Percentiles rank a stretch among this genome's conserved stretches.
Evolutionary conservation across 805 yeast genomes (phyloP).

Genomic region (Myxozyma sirexii): DNA sequence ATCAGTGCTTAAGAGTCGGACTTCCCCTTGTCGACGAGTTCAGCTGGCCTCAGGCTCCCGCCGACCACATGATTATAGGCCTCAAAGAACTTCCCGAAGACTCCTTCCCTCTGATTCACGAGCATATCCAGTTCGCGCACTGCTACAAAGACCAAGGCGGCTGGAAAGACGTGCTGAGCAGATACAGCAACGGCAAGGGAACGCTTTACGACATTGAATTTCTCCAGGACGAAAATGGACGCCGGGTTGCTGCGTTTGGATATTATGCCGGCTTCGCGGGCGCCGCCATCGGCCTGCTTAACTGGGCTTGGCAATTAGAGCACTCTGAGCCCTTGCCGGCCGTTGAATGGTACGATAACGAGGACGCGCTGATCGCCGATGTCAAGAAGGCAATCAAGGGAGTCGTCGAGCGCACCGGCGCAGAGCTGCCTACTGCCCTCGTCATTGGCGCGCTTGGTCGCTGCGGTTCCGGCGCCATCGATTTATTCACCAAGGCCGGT

Average conservation of each 20-base stretch:
- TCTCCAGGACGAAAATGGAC: slow-evolving; percentile 88
- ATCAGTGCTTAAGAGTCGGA: slow-evolving; percentile 55
- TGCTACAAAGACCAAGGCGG: slow-evolving; percentile 98
- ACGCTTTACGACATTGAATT: slow-evolving; percentile 91
- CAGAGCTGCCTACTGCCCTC: slow-evolving; percentile 62
- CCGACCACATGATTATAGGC: slow-evolving; percentile 86
- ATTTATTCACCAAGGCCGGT: slow-evolving; percentile 78
- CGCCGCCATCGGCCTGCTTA: slow-evolving; percentile 92
- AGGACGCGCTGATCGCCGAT: slow-evolving; percentile 69
- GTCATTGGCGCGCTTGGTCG: slow-evolving; percentile 98
- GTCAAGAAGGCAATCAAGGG: slow-evolving; percentile 50
- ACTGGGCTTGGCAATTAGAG: slow-evolving; percentile 90
- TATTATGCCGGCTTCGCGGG: slow-evolving; percentile 99
- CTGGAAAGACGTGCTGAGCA: slow-evolving; percentile 85
- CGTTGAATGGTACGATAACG: slow-evolving; percentile 81
- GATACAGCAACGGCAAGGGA: slow-evolving; percentile 93
- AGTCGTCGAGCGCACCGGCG: slow-evolving; percentile 52
- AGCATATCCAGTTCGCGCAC: slow-evolving; percentile 98
- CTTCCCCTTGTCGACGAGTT: slow-evolving; percentile 89
- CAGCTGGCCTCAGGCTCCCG: slow-evolving; percentile 91
- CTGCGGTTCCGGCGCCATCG: slow-evolving; percentile 97
- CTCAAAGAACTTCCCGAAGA: slow-evolving; percentile 94
- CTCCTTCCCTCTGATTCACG: slow-evolving; percentile 88
- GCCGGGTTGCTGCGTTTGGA: slow-evolving; percentile 99
- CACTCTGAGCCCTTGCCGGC: slow-evolving; percentile 75